Base-by-base conservation (phyloP, 768 basidiomycete genomes). In the Panaeolus papilionaceus region DNA sequence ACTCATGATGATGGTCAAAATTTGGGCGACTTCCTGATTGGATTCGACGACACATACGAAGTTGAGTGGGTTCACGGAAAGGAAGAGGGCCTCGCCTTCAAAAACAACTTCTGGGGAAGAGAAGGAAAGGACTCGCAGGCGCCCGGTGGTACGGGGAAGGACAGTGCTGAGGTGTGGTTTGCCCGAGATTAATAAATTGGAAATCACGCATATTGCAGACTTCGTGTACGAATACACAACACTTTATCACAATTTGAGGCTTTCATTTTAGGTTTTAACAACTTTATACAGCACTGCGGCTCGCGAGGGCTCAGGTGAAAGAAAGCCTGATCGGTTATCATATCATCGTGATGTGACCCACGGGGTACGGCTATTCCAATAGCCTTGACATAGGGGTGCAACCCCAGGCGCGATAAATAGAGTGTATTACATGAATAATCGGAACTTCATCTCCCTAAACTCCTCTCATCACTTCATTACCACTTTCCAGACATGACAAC, bases 101-200 rank as follows among this genome's bases (percentile, higher is more conserved):
- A 74, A 64, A 79, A 80, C 2, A 75, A 76, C 2, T 79, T 84
- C 70, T 82, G 80, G 82, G 82, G 82, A 0, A 80, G 75, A 71
- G 78, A 79, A 61, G 81, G 79, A 0, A 68, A 66, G 0, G 79
- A 79, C 62, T 75, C 78, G 23, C 66, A 66, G 12, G 71, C 72
- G 2, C 79, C 80, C 1, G 71, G 58, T n/a, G 79, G 78, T 0
- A 62, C 1, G 7, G 81, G 77, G 5, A 77, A 77, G 69, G 75
- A 74, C n/a, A 71, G 75, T 16, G 82, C 81, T 6, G 80, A 83
- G 66, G 78, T 82, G 9, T 83, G 82, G 81, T 82, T 83, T 58
- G 26, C 54, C 33, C 33, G 14, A 16, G 14, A 12, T 12, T 58
- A 18, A 49, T 9, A 20, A 49, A 49, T 26, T 49, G 20, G 20